Evolutionary conservation across 306 rosid species (phyloP), one percentile per base, ranked within the genome.

Genomic region (Sphenostylis stenocarpa): DNA sequence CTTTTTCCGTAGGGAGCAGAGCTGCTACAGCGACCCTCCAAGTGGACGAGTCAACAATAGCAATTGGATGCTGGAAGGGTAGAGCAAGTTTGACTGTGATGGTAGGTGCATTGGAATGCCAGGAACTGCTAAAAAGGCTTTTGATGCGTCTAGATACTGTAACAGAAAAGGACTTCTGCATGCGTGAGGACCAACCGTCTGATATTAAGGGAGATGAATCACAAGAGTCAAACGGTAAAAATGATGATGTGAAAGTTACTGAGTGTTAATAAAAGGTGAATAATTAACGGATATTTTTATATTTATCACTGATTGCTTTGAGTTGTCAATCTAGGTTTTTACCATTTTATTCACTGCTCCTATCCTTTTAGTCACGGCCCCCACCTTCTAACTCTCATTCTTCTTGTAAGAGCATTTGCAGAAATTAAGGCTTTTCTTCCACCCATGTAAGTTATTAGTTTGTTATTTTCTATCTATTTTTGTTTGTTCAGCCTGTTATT

Each of bases 11-110:
- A 94, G 96, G 84, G 63, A 80, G 77, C 26, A 74, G 72, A 61
- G 66, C 81, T 58, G 48, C 76, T 0, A 47, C 78, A 9, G 86
- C 78, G 38, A 20, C 75, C 41, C 48, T 74, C 77, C 20, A 86
- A 75, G 86, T 79, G 26, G 90, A 94, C 4, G 84, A 81, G 29
- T 86, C 96, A 19, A 82, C 90, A 44, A 89, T 91, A 80, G 98
- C 96, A 77, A 89, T 94, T 76, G 96, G 91, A 62, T 94, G 97
- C 88, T 94, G 98, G 98, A 94, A 87, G 75, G 98, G 98, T 36
- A 82, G 80, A 81, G 85, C 86, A 16, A 89, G 93, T 83, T 82
- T 94, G 85, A 82, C 91, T 3, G 88, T 91, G 55, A 90, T 94
- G 97, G 93, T 91, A 56, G 85, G 90, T 16, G 90, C 91, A 47